Conservation (phyloP, 2,329 filamentous ascomycete genomes). For the Cercospora sp. region DNA sequence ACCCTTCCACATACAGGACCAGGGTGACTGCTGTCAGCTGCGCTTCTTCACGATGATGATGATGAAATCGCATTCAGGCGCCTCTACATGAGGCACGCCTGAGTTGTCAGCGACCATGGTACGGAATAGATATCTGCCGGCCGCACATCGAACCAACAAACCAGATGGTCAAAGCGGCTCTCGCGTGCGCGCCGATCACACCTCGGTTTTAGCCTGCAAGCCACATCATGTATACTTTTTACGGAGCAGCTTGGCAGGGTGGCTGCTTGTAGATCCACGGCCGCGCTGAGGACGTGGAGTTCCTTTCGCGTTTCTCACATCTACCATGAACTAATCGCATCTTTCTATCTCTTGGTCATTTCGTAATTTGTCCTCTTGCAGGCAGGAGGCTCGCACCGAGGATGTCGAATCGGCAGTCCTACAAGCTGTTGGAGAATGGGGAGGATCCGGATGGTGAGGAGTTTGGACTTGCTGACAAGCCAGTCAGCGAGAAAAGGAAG, state of each 20-base stretch:
- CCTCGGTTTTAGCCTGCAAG: slow-evolving; percentile 8
- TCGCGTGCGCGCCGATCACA: slow-evolving; percentile 1
- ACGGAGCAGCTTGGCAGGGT: slow-evolving; percentile 11
- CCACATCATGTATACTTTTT: slow-evolving; percentile 11
- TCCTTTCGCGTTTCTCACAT: background rate
- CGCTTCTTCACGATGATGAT: background rate
- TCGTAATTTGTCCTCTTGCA: background rate
- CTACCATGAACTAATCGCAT: background rate
- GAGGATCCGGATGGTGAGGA: slow-evolving; percentile 15
- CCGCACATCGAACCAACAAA: background rate
- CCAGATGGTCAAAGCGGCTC: background rate
- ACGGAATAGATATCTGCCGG: background rate
- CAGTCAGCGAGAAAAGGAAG: slow-evolving; percentile 6
- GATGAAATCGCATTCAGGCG: background rate
- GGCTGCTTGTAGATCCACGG: background rate
- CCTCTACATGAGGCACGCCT: background rate
- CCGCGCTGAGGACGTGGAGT: background rate
- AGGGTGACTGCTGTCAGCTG: background rate
- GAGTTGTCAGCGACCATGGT: background rate
- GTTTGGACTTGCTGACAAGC: slow-evolving; percentile 3
- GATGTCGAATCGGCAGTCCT: slow-evolving; percentile 26
- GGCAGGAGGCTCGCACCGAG: background rate
- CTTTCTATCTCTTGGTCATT: slow-evolving; percentile 1
- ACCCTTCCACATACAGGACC: background rate
- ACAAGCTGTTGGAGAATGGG: slow-evolving; percentile 25